Evolutionary conservation across 1,284 basidiomycete genomes (phyloP).

Genomic region (Vanrija sp.): DNA sequence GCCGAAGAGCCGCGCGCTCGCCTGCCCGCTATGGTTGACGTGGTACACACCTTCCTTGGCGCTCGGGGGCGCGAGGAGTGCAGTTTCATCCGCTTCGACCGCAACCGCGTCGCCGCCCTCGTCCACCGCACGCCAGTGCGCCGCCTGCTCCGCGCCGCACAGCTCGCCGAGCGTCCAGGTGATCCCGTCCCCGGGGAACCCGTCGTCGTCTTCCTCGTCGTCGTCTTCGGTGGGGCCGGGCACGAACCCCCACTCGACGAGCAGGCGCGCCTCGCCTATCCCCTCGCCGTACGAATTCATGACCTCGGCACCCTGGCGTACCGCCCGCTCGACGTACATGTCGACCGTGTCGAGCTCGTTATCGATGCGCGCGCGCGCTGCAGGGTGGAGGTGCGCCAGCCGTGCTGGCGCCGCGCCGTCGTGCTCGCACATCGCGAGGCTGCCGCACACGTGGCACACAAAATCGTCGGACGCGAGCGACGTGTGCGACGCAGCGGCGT

Average conservation of each 20-base stretch:
- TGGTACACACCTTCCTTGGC: slow-evolving; percentile 13
- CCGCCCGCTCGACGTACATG: slow-evolving; percentile 37
- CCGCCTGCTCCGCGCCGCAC: slow-evolving; percentile 9
- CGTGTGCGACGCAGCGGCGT: slow-evolving; percentile 44
- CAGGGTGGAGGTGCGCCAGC: slow-evolving; percentile 25
- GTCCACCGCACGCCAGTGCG: slow-evolving; percentile 9
- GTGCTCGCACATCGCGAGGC: slow-evolving; percentile 66
- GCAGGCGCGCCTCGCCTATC: slow-evolving; percentile 65
- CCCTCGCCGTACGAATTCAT: slow-evolving; percentile 79
- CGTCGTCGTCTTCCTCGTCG: slow-evolving; percentile 6
- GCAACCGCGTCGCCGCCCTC: neutral
- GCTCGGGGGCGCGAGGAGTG: slow-evolving; percentile 5
- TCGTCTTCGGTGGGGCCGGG: slow-evolving; percentile 8
- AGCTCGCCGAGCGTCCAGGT: slow-evolving; percentile 29
- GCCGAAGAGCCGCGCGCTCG: slow-evolving; percentile 21
- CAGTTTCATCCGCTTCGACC: slow-evolving; percentile 3
- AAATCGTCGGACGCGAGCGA: slow-evolving; percentile 66
- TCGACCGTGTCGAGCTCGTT: slow-evolving; percentile 37
- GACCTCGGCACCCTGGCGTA: slow-evolving; percentile 57
- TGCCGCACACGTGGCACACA: slow-evolving; percentile 77
- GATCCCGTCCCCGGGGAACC: slow-evolving; percentile 29
- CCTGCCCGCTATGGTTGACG: slow-evolving; percentile 23
- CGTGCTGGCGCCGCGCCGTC: slow-evolving; percentile 50
- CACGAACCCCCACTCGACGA: slow-evolving; percentile 70
- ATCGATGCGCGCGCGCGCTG: slow-evolving; percentile 9